Conservation (phyloP, 1,139 yeast species). For the Blastobotrys indianensis region DNA sequence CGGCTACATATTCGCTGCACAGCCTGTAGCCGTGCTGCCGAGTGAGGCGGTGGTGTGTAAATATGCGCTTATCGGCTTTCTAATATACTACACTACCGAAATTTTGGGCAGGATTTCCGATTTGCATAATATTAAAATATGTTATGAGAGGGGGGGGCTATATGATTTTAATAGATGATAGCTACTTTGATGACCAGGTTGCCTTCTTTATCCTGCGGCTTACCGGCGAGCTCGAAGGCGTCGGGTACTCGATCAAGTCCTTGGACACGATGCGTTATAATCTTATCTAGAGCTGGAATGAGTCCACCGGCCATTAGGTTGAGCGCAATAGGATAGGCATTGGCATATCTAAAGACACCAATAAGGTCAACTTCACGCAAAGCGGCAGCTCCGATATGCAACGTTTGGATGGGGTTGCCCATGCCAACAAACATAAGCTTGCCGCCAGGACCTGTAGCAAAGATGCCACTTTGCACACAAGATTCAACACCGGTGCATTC, state of each 20-base stretch:
- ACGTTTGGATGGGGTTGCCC: slow-evolving; percentile 38
- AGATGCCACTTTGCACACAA: slow-evolving; percentile 59
- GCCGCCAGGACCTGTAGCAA: slow-evolving; percentile 55
- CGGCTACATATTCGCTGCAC: too few species aligned
- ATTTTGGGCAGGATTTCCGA: too few species aligned
- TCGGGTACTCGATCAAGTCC: slow-evolving; percentile 26
- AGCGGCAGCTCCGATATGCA: slow-evolving; percentile 41
- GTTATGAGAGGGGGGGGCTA: too few species aligned
- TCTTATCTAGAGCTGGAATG: slow-evolving; percentile 50
- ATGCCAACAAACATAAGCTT: slow-evolving; percentile 69
- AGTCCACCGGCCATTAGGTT: slow-evolving; percentile 55
- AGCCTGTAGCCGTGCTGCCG: too few species aligned
- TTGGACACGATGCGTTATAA: slow-evolving; percentile 70
- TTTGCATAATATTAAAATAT: too few species aligned
- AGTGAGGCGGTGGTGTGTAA: too few species aligned
- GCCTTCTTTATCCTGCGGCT: slow-evolving; percentile 26
- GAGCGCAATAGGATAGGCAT: slow-evolving; percentile 71
- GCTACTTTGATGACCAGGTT: slow-evolving; percentile 29
- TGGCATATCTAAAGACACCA: slow-evolving; percentile 81
- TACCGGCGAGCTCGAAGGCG: slow-evolving; percentile 31
- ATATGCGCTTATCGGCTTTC: too few species aligned
- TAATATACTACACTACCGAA: too few species aligned
- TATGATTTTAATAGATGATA: slow-evolving; percentile 7
- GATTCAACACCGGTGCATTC: slow-evolving; percentile 67
- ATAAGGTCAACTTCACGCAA: slow-evolving; percentile 60